Conservation (phyloP, 2,329 filamentous ascomycete genomes). For the Exophiala bonariae region DNA sequence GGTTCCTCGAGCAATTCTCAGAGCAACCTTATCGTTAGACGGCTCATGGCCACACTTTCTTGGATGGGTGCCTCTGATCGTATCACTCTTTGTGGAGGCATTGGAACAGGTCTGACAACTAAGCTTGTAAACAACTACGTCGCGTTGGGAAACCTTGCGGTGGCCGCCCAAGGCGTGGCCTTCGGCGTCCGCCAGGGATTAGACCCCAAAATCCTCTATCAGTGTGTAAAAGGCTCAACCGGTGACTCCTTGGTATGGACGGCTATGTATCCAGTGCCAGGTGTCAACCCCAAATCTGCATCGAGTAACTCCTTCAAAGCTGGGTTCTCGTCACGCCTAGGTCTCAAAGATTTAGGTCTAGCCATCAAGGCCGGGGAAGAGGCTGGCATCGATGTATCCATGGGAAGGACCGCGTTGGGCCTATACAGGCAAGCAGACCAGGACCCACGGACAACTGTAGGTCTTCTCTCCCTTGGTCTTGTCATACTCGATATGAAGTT, state of each 20-base stretch:
- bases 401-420: background rate
- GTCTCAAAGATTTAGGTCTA: background rate
- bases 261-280: background rate
- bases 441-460: background rate
- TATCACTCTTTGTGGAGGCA: background rate
- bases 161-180: background rate
- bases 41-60: background rate
- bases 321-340: background rate
- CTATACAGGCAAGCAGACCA: background rate
- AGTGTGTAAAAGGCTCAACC: background rate
- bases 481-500: background rate
- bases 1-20: background rate
- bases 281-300: background rate
- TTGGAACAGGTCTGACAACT: background rate
- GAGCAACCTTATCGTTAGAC: background rate
- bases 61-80: background rate
- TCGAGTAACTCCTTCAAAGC: background rate
- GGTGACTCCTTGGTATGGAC: background rate
- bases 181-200: background rate
- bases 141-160: background rate
- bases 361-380: background rate
- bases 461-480: background rate
- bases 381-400: background rate
- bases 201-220: background rate
- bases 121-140: background rate